Conservation (phyloP, 2,329 filamentous ascomycete genomes). For the Blastomyces parvus region DNA sequence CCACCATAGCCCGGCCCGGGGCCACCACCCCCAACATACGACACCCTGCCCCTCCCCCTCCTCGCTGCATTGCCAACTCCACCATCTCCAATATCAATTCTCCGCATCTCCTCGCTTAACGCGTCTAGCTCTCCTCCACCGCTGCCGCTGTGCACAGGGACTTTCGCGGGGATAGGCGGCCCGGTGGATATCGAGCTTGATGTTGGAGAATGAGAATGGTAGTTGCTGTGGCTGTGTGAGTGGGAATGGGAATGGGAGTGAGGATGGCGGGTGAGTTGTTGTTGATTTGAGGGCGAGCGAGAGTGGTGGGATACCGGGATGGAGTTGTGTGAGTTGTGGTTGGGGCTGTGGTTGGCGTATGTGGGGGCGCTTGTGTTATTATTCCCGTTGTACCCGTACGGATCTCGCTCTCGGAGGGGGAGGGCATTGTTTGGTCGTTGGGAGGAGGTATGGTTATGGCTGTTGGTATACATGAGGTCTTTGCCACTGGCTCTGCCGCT, state of each 20-base stretch:
- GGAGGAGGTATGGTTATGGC: constrained; percentile 14
- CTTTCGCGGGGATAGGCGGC: constrained; percentile 36
- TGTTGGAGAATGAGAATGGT: neutral
- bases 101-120: constrained; percentile 49
- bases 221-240: constrained; percentile 14
- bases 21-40: neutral
- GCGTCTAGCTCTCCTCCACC: constrained; percentile 32
- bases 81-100: constrained; percentile 38
- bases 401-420: constrained; percentile 18
- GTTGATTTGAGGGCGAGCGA: constrained; percentile 17
- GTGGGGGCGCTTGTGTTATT: neutral
- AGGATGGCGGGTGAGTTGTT: constrained; percentile 23
- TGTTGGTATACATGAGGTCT: neutral
- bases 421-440: constrained; percentile 18
- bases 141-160: constrained; percentile 30
- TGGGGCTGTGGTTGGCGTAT: constrained; percentile 11
- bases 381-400: constrained; percentile 16
- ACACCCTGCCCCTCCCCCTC: neutral
- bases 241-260: constrained; percentile 22
- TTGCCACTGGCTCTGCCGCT: neutral
- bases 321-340: constrained; percentile 22
- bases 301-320: constrained; percentile 15
- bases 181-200: constrained; percentile 15
- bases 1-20: neutral
- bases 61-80: neutral